Evolutionary conservation across 768 basidiomycete genomes (phyloP).

Genomic region (Lactarius akahatsu): DNA sequence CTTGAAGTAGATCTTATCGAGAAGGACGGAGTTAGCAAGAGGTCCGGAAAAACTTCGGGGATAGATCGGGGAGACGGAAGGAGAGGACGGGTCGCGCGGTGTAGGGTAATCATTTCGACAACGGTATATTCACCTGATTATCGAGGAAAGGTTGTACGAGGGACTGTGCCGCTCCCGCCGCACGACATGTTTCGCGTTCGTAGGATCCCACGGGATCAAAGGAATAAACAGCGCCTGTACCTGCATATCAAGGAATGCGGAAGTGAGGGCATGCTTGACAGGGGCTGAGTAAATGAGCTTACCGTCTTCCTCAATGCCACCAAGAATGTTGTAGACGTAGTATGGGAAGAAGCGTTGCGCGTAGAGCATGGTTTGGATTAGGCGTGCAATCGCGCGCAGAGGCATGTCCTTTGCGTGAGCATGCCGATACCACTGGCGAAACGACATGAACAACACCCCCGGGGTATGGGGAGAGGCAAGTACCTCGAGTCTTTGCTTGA

Average conservation of each 20-base stretch:
- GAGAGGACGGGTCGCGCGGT: not conserved
- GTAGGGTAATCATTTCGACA: slow-evolving; percentile 10
- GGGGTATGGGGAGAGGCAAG: not conserved
- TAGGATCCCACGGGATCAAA: slow-evolving; percentile 99
- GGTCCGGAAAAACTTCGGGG: slow-evolving; percentile 46
- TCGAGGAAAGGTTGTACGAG: slow-evolving; percentile 98
- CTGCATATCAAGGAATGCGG: slow-evolving; percentile 40
- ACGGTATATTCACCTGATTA: slow-evolving; percentile 73
- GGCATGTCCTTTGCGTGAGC: slow-evolving; percentile 98
- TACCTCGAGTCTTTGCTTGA: slow-evolving; percentile 94
- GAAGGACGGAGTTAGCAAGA: slow-evolving; percentile 31
- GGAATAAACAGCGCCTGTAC: slow-evolving; percentile 97
- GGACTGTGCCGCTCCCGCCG: slow-evolving; percentile 92
- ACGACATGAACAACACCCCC: not conserved
- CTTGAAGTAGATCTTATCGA: slow-evolving; percentile 89
- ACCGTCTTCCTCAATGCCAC: slow-evolving; percentile 97
- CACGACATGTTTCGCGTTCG: slow-evolving; percentile 94
- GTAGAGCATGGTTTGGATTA: slow-evolving; percentile 99
- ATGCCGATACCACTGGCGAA: slow-evolving; percentile 88
- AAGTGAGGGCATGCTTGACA: slow-evolving; percentile 22
- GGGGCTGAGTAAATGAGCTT: slow-evolving; percentile 34
- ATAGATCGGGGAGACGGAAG: slow-evolving; percentile 13
- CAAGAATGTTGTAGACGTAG: slow-evolving; percentile 96
- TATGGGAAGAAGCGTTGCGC: slow-evolving; percentile 96
- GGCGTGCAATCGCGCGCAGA: slow-evolving; percentile 92